Percentiles rank a stretch among this genome's conserved stretches.
Evolutionary conservation across 75 land plant genomes (phyloP).

Genomic region (Chamaecyparis obtusa): DNA sequence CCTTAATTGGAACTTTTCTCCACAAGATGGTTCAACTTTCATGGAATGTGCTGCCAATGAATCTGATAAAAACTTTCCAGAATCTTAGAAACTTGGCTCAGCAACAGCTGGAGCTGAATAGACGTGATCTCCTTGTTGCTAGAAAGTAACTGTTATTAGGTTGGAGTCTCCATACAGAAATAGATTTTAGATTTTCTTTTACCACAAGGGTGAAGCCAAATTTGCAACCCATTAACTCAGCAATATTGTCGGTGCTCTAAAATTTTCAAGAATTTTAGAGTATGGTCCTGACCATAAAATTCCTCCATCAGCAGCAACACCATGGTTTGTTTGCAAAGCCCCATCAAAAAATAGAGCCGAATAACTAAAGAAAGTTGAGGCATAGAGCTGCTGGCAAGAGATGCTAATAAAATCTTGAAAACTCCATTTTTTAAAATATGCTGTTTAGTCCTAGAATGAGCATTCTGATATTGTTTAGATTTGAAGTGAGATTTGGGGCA

Average conservation of each 20-base stretch:
- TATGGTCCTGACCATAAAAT: background rate
- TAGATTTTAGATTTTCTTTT: background rate
- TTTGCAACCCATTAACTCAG: background rate
- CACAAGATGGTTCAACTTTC: background rate
- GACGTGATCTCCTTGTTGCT: background rate
- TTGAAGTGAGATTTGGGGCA: background rate
- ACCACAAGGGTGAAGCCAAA: background rate
- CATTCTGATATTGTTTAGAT: background rate
- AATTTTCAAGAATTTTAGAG: background rate
- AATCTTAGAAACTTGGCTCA: background rate
- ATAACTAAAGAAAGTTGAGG: background rate
- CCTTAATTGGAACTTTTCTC: background rate
- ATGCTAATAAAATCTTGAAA: background rate
- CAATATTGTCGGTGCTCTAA: background rate
- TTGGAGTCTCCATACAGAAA: background rate
- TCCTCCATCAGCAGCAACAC: background rate
- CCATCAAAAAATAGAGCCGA: background rate
- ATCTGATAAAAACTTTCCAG: background rate
- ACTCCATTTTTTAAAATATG: background rate
- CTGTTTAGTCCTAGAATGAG: background rate
- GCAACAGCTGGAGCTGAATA: background rate
- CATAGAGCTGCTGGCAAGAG: background rate
- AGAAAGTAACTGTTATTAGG: background rate
- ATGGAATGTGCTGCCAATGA: background rate
- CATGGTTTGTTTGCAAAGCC: background rate